phyloP scores from a whole-genome alignment of 495 filamentous ascomycete species.

The Penicillium chermesinum region DNA sequence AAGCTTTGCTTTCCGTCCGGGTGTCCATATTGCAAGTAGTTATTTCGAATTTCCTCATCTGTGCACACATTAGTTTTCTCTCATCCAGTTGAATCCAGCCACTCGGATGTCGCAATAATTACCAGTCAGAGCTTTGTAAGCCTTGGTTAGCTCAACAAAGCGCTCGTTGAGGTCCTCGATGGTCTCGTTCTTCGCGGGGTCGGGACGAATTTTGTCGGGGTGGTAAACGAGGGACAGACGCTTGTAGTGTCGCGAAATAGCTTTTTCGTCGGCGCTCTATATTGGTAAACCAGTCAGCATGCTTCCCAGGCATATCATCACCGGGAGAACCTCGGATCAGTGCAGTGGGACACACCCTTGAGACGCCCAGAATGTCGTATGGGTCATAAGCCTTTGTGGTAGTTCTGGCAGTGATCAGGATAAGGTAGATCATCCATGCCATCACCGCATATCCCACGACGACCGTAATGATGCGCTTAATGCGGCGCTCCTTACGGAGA shows the following conservation, averaged over 20 bases:
- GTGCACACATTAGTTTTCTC: neutral
- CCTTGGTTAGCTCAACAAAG: constrained; percentile 93
- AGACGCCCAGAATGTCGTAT: constrained; percentile 84
- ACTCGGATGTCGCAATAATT: neutral
- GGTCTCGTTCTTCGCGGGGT: constrained; percentile 84
- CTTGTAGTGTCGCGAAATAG: constrained; percentile 86
- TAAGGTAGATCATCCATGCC: constrained; percentile 89
- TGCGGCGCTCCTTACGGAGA: constrained; percentile 79
- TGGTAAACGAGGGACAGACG: constrained; percentile 80
- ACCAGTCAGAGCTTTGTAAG: constrained; percentile 84
- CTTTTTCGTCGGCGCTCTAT: constrained; percentile 76
- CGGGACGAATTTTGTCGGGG: constrained; percentile 83
- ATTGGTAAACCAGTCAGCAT: constrained; percentile 1
- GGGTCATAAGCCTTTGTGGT: constrained; percentile 86
- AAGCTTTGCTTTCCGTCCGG: constrained; percentile 97
- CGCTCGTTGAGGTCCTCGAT: constrained; percentile 75
- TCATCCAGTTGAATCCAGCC: neutral
- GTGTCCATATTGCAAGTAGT: constrained; percentile 91
- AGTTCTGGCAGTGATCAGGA: constrained; percentile 69
- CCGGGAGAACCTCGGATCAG: neutral
- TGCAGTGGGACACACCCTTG: constrained; percentile 52
- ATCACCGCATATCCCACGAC: constrained; percentile 76
- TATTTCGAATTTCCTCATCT: constrained; percentile 94
- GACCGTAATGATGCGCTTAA: constrained; percentile 79
- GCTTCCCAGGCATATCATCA: neutral